Evolutionary conservation across 306 rosid genomes (phyloP).

Genomic region (Begonia loranthoides): DNA sequence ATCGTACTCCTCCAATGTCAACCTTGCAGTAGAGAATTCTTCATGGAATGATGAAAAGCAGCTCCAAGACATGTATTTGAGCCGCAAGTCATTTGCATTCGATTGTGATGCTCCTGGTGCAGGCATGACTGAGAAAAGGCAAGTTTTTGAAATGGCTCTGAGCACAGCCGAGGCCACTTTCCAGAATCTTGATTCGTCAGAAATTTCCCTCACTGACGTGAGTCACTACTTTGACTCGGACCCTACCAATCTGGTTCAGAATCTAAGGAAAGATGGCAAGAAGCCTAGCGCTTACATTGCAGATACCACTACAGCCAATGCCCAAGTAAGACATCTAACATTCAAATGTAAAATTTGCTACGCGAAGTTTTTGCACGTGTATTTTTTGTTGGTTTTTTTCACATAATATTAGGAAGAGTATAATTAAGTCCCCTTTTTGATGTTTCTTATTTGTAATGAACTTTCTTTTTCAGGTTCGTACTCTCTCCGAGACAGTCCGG

Average conservation of each 20-base stretch:
- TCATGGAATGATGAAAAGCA: constrained; percentile 99
- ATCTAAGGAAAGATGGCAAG: constrained; percentile 91
- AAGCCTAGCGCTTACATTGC: constrained; percentile 96
- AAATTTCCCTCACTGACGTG: constrained; percentile 94
- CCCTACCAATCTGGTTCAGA: constrained; percentile 92
- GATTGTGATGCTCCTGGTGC: constrained; percentile 85
- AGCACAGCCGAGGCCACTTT: constrained; percentile 99
- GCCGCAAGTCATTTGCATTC: constrained; percentile 90
- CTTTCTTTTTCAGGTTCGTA: constrained; percentile 50
- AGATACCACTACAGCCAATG: constrained; percentile 97
- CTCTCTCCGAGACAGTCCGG: constrained; percentile 86
- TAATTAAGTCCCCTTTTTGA: no score
- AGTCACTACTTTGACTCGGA: constrained; percentile 98
- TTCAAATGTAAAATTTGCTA: not conserved
- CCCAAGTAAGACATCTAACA: constrained; percentile 43
- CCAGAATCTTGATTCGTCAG: constrained; percentile 95
- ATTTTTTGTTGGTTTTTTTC: constrained; percentile 9
- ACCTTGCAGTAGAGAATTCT: constrained; percentile 95
- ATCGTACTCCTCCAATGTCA: constrained; percentile 90
- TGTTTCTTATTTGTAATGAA: no score
- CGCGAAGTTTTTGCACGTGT: not conserved
- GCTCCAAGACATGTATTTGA: constrained; percentile 95
- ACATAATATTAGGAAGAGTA: not conserved
- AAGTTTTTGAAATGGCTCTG: constrained; percentile 96
- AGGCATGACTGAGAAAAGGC: constrained; percentile 85